Base-by-base conservation (phyloP, 106 monocot genomes). In the Allium fistulosum region DNA sequence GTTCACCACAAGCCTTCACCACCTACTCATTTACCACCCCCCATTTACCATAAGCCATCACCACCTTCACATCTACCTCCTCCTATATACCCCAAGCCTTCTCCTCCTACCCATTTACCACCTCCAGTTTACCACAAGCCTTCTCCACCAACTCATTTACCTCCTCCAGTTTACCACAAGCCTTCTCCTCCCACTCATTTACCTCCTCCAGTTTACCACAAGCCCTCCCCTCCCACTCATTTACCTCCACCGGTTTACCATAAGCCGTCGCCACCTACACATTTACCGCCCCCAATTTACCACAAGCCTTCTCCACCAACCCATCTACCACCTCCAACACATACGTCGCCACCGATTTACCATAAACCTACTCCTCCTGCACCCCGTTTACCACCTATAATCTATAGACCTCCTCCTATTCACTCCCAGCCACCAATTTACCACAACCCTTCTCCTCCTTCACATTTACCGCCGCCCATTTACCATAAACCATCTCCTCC, bases 401-500 rank as follows among this genome's bases (percentile, higher is more conserved):
- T 53, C 52, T 53, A 53, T 53, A 53, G 13, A 13, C 52, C 53
- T 55, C 53, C 53, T 3, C 53, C 53, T 12, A 55, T 6, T 4
- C n/a, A 62, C 8, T 28, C 9, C 9, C 48, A 6, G 48, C 28
- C 64, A 16, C 47, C 64, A 12, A 55, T 55, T 15, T 55, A 55
- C 15, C 53, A 55, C 53, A 55, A 55, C 1, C 53, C 53, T 55
- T 55, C 53, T 3, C 53, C 53, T 0, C 53, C 53, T 55, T 2
- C 53, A 0, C 53, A 55, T 55, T 1, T 55, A 55, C 53, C 53
- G n/a, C n/a, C 62, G 5, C 64, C 64, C 12, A 49, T 48, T 16
- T 64, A 64, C 64, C 46, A 64, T 17, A 64, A 64, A 16, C 64
- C 64, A 4, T 11, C 62, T 7, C 62, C 62, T 45, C 62, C 62